Base-by-base conservation (phyloP, 139 green algal species). In the Astrephomene gubernaculifera region DNA sequence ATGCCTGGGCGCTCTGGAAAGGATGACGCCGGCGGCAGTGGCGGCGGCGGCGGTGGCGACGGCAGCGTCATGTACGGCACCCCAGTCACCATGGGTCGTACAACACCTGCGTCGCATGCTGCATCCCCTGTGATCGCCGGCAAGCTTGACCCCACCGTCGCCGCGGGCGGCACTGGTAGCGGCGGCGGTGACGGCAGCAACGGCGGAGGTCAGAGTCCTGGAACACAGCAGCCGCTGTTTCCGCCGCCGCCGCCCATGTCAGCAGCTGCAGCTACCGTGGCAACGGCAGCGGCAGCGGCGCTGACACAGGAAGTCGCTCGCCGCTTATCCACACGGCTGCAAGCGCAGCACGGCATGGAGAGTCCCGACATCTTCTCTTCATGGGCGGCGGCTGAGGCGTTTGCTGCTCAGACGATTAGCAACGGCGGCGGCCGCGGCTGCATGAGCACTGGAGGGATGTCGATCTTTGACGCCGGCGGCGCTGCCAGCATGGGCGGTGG, bases 361-460 rank as follows among this genome's bases (percentile, higher is more conserved):
- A 71, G 49, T 33, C 76, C 78, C 10, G 78, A 84, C 29, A 73
- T 84, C 8, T 84, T 84, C 43, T 64, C 78, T 0, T 67, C 43
- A 2, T 84, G 78, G 78, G 63, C 31, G 4, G 78, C 31, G 5
- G n/a, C n/a, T 17, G 76, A 73, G n/a, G 78, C 31, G 5, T 75
- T 71, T 31, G 63, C 63, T 2, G 44, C 41, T 1, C 63, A 38
- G 41, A 65, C 10, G 19, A 12, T 21, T 24, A 71, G 78, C 63
- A 44, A 71, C 63, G 60, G 76, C 54, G 75, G 39, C 75, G 64
- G 54, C 75, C 19, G 70, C 33, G 38, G 68, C 38, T 10, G 68
- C 39, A 10, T 38, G 54, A 38, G 74, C 57, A 57, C 54, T 38
- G 49, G 27, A n/a, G 44, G 49, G 49, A 12, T 57, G 49, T 17